phyloP scores from a whole-genome alignment of 257 asterid species.

The Pogostemon cablin region DNA sequence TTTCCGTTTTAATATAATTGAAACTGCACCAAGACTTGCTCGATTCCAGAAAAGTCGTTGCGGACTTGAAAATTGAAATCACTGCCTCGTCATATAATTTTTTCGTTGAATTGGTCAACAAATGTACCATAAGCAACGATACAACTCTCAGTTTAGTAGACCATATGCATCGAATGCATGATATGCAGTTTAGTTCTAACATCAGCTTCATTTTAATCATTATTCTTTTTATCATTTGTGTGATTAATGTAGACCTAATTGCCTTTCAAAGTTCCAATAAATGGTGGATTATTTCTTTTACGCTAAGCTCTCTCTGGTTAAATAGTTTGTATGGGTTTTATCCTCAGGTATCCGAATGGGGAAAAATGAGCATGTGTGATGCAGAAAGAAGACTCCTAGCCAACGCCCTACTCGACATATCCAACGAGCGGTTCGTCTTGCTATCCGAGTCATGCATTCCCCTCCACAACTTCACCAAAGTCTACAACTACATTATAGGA shows the following conservation, averaged over 20 bases:
- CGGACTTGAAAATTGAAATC: not conserved
- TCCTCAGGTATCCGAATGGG: conserved; percentile 70
- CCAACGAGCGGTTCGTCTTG: conserved; percentile 58
- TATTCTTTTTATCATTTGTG: not conserved
- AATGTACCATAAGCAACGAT: not conserved
- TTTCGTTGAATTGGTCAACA: not conserved
- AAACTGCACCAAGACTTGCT: not conserved
- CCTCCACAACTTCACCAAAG: conserved; percentile 47
- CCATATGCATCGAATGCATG: too few relatives aligned
- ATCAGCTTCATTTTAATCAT: not conserved
- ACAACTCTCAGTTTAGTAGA: too few relatives aligned
- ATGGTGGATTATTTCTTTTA: not conserved
- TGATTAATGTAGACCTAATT: not conserved
- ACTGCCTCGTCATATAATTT: not conserved
- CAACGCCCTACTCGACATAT: conserved; percentile 58
- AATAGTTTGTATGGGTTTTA: not conserved
- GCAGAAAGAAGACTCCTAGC: conserved; percentile 69
- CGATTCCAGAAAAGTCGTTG: not conserved
- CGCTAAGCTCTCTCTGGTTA: not conserved
- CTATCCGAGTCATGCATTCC: conserved; percentile 74
- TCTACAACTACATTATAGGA: conserved; percentile 46
- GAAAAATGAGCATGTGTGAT: conserved; percentile 65
- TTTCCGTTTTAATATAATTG: not conserved
- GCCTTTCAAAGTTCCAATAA: not conserved
- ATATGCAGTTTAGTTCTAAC: too few relatives aligned